A percentile compares a stretch with the other conserved stretches of the same genome.
phyloP scores from a whole-genome alignment of 768 basidiomycete genomes.

The Suillus sp. region DNA sequence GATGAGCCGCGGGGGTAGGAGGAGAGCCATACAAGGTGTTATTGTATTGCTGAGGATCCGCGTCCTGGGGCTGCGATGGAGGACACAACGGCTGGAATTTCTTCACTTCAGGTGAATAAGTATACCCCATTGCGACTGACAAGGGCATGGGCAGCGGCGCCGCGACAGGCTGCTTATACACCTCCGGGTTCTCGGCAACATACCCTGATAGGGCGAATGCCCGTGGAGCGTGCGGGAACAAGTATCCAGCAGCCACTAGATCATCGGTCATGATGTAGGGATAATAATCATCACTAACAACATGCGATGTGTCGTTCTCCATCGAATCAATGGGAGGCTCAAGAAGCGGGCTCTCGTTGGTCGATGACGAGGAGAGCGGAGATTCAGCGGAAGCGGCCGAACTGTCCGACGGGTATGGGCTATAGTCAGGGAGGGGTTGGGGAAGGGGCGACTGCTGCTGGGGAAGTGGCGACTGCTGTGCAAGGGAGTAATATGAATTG shows the following conservation, averaged over 20 bases:
- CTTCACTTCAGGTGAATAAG: slow-evolving; percentile 35
- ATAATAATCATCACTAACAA: slow-evolving; percentile 33
- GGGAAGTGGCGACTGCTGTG: slow-evolving; percentile 21
- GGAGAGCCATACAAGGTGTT: slow-evolving; percentile 17
- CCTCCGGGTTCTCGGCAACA: slow-evolving; percentile 24
- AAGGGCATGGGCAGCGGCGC: slow-evolving; percentile 35
- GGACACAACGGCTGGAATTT: slow-evolving; percentile 41
- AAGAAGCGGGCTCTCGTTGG: slow-evolving; percentile 42
- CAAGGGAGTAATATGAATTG: slow-evolving; percentile 23
- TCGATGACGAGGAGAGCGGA: slow-evolving; percentile 43
- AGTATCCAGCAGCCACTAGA: slow-evolving; percentile 21
- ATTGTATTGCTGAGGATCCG: slow-evolving; percentile 25
- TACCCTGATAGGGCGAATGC: slow-evolving; percentile 28
- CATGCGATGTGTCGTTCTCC: slow-evolving; percentile 31
- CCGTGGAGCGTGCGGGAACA: slow-evolving; percentile 28
- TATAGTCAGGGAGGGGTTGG: slow-evolving; percentile 28
- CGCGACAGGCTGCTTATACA: slow-evolving; percentile 36
- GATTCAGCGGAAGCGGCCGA: slow-evolving; percentile 40
- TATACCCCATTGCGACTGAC: slow-evolving; percentile 35
- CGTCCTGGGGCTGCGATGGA: slow-evolving; percentile 32
- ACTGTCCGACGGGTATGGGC: slow-evolving; percentile 40
- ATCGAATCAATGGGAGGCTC: slow-evolving; percentile 39
- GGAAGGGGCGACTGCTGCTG: slow-evolving; percentile 19
- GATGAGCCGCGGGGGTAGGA: slow-evolving; percentile 16
- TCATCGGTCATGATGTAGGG: slow-evolving; percentile 31